These are phyloP conservation scores for Haplographium delicatum DNA, from an alignment of 495 filamentous ascomycete genomes.

Conservation along the genomic window DNA sequence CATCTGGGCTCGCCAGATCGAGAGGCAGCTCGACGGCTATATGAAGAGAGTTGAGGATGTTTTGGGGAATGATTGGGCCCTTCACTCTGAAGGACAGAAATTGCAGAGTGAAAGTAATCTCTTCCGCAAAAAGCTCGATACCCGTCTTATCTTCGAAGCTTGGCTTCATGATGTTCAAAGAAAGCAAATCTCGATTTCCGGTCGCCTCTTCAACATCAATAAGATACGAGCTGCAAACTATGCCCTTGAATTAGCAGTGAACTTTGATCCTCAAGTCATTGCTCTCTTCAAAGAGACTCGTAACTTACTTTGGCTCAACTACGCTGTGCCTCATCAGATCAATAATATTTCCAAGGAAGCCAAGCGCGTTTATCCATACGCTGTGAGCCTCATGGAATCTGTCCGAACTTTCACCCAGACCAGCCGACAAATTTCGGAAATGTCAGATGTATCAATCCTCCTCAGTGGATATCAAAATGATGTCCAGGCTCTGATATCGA, in stretches of 20 bases:
- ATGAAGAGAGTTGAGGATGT: conserved; percentile 98
- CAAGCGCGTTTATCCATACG: conserved; percentile 93
- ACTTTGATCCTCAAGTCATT: conserved; percentile 96
- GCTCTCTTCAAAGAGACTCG: conserved; percentile 98
- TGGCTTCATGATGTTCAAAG: conserved; percentile 88
- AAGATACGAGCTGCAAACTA: conserved; percentile 84
- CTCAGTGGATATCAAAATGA: conserved; percentile 89
- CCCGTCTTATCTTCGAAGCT: conserved; percentile 84
- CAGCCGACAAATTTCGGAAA: conserved; percentile 68
- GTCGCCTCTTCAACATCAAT: conserved; percentile 83
- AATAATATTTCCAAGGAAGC: conserved; percentile 96
- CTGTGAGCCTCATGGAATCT: conserved; percentile 97
- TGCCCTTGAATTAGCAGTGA: conserved; percentile 79
- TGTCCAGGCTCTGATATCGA: conserved; percentile 70
- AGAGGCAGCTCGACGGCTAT: conserved; percentile 86
- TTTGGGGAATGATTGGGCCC: conserved; percentile 84
- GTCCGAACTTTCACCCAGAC: conserved; percentile 87
- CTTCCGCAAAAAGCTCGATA: conserved; percentile 95
- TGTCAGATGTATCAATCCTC: conserved; percentile 80
- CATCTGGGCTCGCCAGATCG: conserved; percentile 95
- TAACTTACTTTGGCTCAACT: conserved; percentile 90
- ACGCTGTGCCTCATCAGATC: conserved; percentile 84
- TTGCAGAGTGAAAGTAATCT: conserved; percentile 80
- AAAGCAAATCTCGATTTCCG: conserved; percentile 82
- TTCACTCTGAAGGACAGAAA: conserved; percentile 93